Conservation (phyloP, 2,329 filamentous ascomycete species). For the Davidsoniella neocaledoniae region DNA sequence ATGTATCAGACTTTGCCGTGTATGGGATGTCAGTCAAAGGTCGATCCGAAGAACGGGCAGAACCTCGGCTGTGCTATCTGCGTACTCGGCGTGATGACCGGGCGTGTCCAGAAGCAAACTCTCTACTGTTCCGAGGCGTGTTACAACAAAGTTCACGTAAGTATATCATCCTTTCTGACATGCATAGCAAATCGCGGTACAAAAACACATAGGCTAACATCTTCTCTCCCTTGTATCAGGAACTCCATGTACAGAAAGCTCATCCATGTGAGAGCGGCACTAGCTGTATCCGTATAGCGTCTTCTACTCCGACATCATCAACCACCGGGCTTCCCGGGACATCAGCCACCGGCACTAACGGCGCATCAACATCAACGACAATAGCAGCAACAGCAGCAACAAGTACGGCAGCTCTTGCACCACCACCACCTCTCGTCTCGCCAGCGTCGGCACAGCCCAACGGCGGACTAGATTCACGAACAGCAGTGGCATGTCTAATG, state of each 20-base stretch:
- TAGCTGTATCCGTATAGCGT: slow-evolving; percentile 8
- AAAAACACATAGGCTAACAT: background rate
- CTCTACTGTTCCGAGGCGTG: slow-evolving; percentile 31
- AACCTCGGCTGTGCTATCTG: slow-evolving; percentile 28
- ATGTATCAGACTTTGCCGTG: slow-evolving; percentile 26
- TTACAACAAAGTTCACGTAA: slow-evolving; percentile 24
- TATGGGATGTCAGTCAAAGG: slow-evolving; percentile 20
- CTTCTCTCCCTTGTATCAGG: background rate
- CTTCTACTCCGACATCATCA: slow-evolving; percentile 4
- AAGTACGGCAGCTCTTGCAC: background rate
- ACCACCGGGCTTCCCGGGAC: background rate
- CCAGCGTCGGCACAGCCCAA: background rate
- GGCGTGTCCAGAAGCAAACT: slow-evolving; percentile 21
- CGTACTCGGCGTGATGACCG: slow-evolving; percentile 25
- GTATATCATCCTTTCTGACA: slow-evolving; percentile 10
- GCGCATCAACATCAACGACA: background rate
- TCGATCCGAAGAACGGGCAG: slow-evolving; percentile 21
- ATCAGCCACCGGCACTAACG: background rate
- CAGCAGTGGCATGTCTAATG: slow-evolving; percentile 11
- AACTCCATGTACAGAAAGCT: slow-evolving; percentile 6
- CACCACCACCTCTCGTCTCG: background rate
- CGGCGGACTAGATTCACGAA: slow-evolving; percentile 4
- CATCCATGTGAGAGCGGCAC: slow-evolving; percentile 13
- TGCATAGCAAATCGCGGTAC: no score
- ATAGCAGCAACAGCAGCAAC: background rate